Evolutionary conservation across 75 land plant species (phyloP), one percentile per base, ranked within the genome.

Genomic region (Isoetes taiwanensis): DNA sequence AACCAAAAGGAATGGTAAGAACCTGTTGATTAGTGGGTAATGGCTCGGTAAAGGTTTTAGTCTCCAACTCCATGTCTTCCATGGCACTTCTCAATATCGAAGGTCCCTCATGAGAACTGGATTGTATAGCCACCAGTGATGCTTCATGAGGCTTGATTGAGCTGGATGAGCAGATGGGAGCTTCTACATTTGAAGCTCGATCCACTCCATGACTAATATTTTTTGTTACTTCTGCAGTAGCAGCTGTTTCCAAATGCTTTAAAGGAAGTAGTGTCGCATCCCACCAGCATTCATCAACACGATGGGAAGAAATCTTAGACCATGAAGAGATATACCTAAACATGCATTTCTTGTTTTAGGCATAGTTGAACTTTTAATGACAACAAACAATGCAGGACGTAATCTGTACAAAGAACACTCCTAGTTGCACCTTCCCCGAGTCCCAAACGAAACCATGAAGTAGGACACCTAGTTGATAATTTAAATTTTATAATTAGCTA

Each of bases 1-100:
- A n/a, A n/a, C n/a, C n/a, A n/a, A n/a, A n/a, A 28, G 38, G 32
- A 28, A 2, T 21, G 23, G 8, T 55, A 14, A 12, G 28, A 63
- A 84, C 98, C 85, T 79, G 85, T 43, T 93, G 98, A 62, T 81
- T 93, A n/a, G 83, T 84, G 41, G 98, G 98, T 70, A 93, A 81
- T 46, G 98, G 95, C 67, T 93, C 98, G 37, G 90, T 87, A 61
- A 73, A 63, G 17, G 75, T 74, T 59, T 76, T 76, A 20, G 82
- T 79, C 61, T 84, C 83, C 66, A 93, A 64, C 42, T 93, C 98
- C 90, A 93, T 69, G 58, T 93, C 98, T 64, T 93, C 98, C 43
- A 83, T 67, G 52, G 80, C 66, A 41, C 46, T 64, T 21, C 83
- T 46, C 23, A 19, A 19, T 46, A 23, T 6, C 16, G 25, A n/a